These are phyloP conservation scores for Abortiporus biennis DNA, from an alignment of 1,284 basidiomycete genomes.

Conservation along the genomic window DNA sequence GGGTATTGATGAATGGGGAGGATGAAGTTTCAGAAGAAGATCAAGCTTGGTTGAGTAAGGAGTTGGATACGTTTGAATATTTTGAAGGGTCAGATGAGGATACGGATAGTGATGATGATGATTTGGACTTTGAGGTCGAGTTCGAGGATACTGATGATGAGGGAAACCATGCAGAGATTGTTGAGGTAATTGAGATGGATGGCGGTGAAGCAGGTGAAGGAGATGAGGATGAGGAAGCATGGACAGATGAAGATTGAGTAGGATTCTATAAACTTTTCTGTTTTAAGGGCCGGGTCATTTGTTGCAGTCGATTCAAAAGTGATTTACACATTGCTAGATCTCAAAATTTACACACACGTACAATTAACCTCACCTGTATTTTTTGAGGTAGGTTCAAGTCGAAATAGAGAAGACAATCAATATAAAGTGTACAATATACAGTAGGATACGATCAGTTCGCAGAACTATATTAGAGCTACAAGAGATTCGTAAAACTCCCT, in stretches of 20 bases:
- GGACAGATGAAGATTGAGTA: not conserved
- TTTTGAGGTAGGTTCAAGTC: too few species aligned
- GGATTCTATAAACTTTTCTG: too few species aligned
- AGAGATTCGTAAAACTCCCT: too few species aligned
- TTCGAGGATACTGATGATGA: slow-evolving; percentile 13
- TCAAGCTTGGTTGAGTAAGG: slow-evolving; percentile 37
- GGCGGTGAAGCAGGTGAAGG: slow-evolving; percentile 37
- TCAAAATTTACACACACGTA: too few species aligned
- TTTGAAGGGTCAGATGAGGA: slow-evolving; percentile 29
- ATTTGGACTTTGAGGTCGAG: not conserved
- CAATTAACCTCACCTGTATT: too few species aligned
- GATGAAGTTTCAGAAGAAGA: slow-evolving; percentile 31
- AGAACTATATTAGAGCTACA: too few species aligned
- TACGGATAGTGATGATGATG: slow-evolving; percentile 7
- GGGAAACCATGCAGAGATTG: slow-evolving; percentile 21
- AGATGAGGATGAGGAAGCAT: not conserved
- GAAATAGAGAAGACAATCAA: too few species aligned
- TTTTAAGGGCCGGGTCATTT: too few species aligned
- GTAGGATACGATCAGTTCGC: too few species aligned
- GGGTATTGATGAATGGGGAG: slow-evolving; percentile 28
- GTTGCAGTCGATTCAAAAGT: too few species aligned
- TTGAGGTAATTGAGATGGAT: slow-evolving; percentile 28
- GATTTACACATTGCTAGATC: too few species aligned
- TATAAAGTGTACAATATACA: too few species aligned
- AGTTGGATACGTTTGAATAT: slow-evolving; percentile 40